These are phyloP conservation scores for Boletus smithii DNA, from an alignment of 1,284 basidiomycete species.

Conservation along the genomic window DNA sequence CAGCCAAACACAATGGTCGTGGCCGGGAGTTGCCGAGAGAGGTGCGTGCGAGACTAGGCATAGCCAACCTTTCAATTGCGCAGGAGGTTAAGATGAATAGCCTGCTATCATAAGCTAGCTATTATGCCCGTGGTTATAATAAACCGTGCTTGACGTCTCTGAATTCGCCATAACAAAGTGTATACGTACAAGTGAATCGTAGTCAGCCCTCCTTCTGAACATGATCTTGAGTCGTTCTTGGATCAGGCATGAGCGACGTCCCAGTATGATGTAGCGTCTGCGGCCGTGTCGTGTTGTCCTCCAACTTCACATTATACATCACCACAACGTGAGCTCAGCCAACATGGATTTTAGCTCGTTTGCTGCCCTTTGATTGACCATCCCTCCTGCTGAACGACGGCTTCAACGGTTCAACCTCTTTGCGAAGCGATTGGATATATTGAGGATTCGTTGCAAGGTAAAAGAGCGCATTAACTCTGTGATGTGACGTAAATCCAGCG, in stretches of 20 bases:
- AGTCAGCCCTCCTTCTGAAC: conserved; percentile 14
- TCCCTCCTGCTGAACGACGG: conserved; percentile 36
- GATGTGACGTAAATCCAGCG: too few species aligned
- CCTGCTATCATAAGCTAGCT: too few species aligned
- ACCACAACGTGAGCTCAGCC: conserved; percentile 10
- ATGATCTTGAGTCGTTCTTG: conserved; percentile 7
- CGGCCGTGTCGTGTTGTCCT: conserved; percentile 26
- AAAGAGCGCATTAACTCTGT: conserved; percentile 36
- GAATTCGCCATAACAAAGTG: too few species aligned
- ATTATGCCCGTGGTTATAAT: too few species aligned
- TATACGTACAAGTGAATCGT: neutral
- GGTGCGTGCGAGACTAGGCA: too few species aligned
- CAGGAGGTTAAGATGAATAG: too few species aligned
- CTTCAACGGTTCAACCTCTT: conserved; percentile 44
- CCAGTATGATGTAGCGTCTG: neutral
- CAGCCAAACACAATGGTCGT: conserved; percentile 25
- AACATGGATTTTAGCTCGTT: conserved; percentile 10
- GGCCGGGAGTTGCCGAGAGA: neutral
- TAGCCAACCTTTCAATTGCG: too few species aligned
- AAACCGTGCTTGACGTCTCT: too few species aligned
- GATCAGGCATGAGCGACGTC: neutral
- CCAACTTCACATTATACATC: conserved; percentile 17
- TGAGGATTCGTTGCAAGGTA: conserved; percentile 38
- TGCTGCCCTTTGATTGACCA: conserved; percentile 40
- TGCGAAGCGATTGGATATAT: conserved; percentile 38